These are phyloP conservation scores for Psilocybe subaeruginosa DNA, from an alignment of 768 basidiomycete genomes.

Conservation along the genomic window DNA sequence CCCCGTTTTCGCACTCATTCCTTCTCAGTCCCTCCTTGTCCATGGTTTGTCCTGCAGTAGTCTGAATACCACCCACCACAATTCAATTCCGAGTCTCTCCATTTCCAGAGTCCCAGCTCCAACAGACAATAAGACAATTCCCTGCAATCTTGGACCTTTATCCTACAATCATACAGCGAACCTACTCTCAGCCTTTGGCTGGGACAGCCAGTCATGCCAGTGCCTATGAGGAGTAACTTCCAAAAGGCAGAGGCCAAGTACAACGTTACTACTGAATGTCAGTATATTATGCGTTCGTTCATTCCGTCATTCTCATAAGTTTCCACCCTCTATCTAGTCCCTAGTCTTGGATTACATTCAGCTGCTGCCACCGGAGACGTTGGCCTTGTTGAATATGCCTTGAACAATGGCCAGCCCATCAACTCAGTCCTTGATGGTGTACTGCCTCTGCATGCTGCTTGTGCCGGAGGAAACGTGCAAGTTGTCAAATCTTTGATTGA, in stretches of 20 bases:
- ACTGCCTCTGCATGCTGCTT: constrained; percentile 95
- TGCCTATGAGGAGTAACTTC: constrained; percentile 47
- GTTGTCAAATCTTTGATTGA: constrained; percentile 91
- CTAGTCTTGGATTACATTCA: constrained; percentile 75
- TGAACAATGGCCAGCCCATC: constrained; percentile 93
- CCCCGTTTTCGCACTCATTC: constrained; percentile 2
- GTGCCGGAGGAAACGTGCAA: constrained; percentile 85
- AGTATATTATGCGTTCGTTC: constrained; percentile 22
- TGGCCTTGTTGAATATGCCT: constrained; percentile 90
- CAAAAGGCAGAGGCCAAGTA: constrained; percentile 58
- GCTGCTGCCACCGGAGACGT: constrained; percentile 87
- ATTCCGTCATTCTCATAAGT: constrained; percentile 11
- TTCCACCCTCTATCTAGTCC: constrained; percentile 46
- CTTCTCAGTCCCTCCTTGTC: not conserved
- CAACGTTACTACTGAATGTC: constrained; percentile 62
- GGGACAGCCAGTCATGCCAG: constrained; percentile 43
- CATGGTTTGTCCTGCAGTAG: not conserved
- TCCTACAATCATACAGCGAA: not conserved
- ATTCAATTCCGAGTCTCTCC: not conserved
- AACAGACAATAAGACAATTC: not conserved
- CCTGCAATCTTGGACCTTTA: not conserved
- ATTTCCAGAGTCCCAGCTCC: not conserved
- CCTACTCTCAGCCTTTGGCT: constrained; percentile 9
- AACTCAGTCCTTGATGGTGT: constrained; percentile 97
- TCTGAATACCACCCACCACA: not conserved